Evolutionary conservation across 768 basidiomycete genomes (phyloP).

Genomic region (Boletus tomentosulus): DNA sequence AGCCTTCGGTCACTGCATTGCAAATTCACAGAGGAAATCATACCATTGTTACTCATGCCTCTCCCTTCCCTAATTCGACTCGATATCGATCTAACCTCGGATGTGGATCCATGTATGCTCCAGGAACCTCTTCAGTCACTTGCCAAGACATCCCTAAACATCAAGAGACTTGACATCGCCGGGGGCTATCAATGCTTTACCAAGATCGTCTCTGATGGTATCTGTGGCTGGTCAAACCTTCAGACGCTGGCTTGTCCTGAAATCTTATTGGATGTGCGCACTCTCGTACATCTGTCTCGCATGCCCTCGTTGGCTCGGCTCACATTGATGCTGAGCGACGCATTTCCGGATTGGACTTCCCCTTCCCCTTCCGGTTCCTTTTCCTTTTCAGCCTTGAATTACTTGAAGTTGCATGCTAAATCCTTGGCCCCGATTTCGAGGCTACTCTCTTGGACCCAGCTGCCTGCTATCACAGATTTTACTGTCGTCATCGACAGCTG

Average conservation of each 20-base stretch:
- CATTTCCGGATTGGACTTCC: background rate
- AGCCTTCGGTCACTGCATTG: background rate
- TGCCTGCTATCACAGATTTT: background rate
- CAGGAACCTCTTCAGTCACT: background rate
- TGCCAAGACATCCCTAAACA: background rate
- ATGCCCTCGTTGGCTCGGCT: background rate
- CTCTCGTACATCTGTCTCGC: constrained; percentile 3
- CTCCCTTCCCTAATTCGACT: background rate
- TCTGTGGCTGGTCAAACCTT: too few relatives aligned
- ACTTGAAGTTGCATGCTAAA: background rate
- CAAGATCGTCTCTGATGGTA: background rate
- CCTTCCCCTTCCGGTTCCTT: background rate
- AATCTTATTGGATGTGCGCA: background rate
- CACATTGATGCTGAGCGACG: background rate
- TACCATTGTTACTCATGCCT: background rate
- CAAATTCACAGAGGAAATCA: background rate
- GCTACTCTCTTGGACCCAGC: background rate
- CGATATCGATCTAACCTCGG: background rate
- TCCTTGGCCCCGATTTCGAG: background rate
- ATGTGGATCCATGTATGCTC: background rate
- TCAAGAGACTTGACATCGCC: background rate
- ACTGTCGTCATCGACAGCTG: background rate
- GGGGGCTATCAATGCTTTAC: background rate
- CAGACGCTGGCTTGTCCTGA: too few relatives aligned
- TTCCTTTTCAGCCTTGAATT: background rate